phyloP scores from a whole-genome alignment of 768 basidiomycete genomes.

The Mycena venus region DNA sequence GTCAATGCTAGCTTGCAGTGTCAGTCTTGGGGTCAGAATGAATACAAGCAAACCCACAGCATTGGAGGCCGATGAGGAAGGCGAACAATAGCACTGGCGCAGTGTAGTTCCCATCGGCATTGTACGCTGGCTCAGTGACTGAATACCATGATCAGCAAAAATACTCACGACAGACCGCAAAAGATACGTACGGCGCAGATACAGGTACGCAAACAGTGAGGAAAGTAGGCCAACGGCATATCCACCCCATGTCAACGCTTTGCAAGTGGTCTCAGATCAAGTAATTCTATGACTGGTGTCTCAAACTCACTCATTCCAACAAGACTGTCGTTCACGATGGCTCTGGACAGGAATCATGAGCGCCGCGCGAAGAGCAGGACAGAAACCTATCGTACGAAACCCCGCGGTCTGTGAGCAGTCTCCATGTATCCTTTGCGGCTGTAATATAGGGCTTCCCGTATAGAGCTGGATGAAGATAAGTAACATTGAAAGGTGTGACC shows the following conservation, averaged over 20 bases:
- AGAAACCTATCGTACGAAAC: no score
- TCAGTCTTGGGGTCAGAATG: constrained; percentile 4
- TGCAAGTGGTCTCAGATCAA: constrained; percentile 14
- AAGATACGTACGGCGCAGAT: constrained; percentile 72
- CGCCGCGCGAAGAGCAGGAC: no score
- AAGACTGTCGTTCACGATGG: constrained; percentile 86
- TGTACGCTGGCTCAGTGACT: constrained; percentile 85
- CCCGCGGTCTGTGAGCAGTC: constrained; percentile 72
- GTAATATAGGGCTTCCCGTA: constrained; percentile 88
- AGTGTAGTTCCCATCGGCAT: constrained; percentile 80
- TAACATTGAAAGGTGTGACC: background rate
- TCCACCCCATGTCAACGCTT: constrained; percentile 85
- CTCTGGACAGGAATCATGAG: no score
- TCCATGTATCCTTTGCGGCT: constrained; percentile 90
- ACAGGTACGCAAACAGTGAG: constrained; percentile 83
- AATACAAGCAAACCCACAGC: constrained; percentile 61
- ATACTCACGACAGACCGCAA: background rate
- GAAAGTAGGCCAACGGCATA: constrained; percentile 82
- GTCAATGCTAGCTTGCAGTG: constrained; percentile 64
- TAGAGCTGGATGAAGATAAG: constrained; percentile 64
- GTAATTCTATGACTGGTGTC: background rate
- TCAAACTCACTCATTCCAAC: constrained; percentile 76
- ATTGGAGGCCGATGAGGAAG: constrained; percentile 83
- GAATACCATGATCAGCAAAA: constrained; percentile 7
- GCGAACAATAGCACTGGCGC: constrained; percentile 83